Conservation (phyloP, 345 rosid species). For the Eucalyptus marginata region DNA sequence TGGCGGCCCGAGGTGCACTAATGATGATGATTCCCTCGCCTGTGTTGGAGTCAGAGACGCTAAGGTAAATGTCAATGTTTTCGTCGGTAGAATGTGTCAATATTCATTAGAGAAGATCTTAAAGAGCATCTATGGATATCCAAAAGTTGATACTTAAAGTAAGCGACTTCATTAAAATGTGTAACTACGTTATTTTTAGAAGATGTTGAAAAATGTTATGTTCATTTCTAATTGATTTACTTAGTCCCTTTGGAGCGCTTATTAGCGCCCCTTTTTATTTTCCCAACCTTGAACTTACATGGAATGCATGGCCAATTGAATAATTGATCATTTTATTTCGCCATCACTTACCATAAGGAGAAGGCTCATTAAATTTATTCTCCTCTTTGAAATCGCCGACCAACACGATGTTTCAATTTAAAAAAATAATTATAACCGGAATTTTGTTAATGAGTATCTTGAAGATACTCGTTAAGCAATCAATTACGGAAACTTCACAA, state of each 20-base stretch:
- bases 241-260: too few relatives aligned
- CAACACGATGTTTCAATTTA: neutral
- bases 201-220: neutral
- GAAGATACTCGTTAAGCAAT: neutral
- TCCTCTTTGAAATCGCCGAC: neutral
- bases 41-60: neutral
- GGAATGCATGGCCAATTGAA: neutral
- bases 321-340: neutral
- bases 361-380: neutral
- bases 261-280: neutral
- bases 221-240: neutral
- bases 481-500: neutral
- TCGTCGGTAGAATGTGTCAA: neutral
- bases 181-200: too few relatives aligned
- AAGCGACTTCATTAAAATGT: too few relatives aligned
- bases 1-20: too few relatives aligned
- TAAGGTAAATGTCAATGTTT: neutral
- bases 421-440: accelerated
- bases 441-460: neutral
- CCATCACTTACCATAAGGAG: neutral
- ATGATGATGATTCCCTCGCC: neutral
- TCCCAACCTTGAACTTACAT: neutral
- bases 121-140: neutral
- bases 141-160: too few relatives aligned
- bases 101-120: too few relatives aligned